Base-by-base conservation (phyloP, 805 yeast species). In the Spathaspora girioi region DNA sequence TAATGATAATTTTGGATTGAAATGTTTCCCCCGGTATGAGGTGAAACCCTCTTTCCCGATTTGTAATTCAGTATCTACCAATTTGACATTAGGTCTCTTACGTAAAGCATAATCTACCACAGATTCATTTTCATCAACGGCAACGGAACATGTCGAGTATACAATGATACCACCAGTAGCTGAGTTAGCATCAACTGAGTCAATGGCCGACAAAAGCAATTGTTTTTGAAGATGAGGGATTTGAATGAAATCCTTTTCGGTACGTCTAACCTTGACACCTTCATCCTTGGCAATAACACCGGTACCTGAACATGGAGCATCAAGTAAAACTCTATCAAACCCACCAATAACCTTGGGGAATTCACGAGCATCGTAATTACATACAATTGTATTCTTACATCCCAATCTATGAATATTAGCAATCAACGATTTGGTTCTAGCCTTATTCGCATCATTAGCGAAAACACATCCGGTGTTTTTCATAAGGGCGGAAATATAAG, bases 241-340 rank as follows among this genome's bases (percentile, higher is more conserved):
- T 70, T 93, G 96, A 60, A 93, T 86, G 71, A 93, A 94, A 71
- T 94, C 99, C 70, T 91, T 91, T 66, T 91, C 97, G 18, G 96
- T 91, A 77, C 98, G 86, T 56, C 87, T 86, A 12, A 88, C 86
- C 71, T 94, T 94, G 55, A 94, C 98, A 49, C 89, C 84, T 65
- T 90, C 96, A 74, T 94, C 99, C 75, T 94, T 94, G 54, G 97
- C 94, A 65, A 94, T 94, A 60, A 94, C 99, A 73, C 99, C 99
- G 2, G 99, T 93, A 76, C 99, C 99, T 6, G 99, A 91, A 74
- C 99, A 94, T 58, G 99, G 99, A 32, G 99, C 99, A 78, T 94
- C 99, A 60, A 94, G 77, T 57, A 94, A 75, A 40, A 94, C 84
- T 71, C 99, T 83, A 69, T 94, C 98, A 62, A 94, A 94, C 0